Conservation (phyloP, 345 rosid genomes). For the Lepidium africanum region DNA sequence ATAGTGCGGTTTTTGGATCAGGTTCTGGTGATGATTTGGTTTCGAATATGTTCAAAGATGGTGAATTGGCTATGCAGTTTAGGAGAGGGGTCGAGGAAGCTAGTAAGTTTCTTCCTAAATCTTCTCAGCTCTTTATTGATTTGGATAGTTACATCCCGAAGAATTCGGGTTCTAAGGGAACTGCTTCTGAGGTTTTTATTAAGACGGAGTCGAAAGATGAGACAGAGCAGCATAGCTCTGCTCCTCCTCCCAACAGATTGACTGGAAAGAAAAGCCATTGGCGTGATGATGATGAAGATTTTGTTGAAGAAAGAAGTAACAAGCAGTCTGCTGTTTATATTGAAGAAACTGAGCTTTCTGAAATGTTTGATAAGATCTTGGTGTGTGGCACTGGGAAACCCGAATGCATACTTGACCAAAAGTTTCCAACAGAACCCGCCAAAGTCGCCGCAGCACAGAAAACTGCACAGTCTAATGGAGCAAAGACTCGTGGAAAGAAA, state of each 20-base stretch:
- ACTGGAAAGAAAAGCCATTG: constrained; percentile 50
- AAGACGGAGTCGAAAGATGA: constrained; percentile 31
- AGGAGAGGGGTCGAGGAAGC: constrained; percentile 73
- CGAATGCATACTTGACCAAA: constrained; percentile 9
- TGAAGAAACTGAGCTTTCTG: constrained; percentile 47
- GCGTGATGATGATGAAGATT: constrained; percentile 36
- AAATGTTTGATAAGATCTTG: constrained; percentile 59
- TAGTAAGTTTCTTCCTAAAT: constrained; percentile 60
- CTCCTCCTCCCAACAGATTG: constrained; percentile 24
- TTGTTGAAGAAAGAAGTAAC: constrained; percentile 45
- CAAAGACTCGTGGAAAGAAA: constrained; percentile 38
- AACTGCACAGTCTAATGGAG: constrained; percentile 27
- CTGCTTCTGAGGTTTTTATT: constrained; percentile 8
- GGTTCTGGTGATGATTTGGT: constrained; percentile 19
- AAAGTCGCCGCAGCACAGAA: constrained; percentile 16
- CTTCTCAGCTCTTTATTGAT: constrained; percentile 36
- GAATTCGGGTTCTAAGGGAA: not conserved
- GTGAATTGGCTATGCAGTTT: constrained; percentile 49
- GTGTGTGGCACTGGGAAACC: constrained; percentile 9
- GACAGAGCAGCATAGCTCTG: constrained; percentile 11
- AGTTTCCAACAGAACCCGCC: constrained; percentile 3
- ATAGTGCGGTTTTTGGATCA: constrained; percentile 12
- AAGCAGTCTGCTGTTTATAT: constrained; percentile 46
- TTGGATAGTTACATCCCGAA: constrained; percentile 19
- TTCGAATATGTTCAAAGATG: constrained; percentile 31